phyloP scores from a whole-genome alignment of 768 basidiomycete genomes.

The Boletus tomentosulus region DNA sequence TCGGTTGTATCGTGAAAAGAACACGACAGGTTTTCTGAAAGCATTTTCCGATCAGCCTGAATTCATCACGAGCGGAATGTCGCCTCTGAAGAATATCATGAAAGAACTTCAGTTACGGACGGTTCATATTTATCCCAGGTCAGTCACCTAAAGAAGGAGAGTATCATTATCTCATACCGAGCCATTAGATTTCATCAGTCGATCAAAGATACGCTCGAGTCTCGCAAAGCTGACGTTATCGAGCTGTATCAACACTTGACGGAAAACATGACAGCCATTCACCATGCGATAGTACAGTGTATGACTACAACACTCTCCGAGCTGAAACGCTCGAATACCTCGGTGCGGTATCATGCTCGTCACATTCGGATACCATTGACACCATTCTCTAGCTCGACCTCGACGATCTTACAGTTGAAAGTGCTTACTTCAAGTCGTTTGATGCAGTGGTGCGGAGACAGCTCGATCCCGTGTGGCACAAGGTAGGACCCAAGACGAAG shows the following conservation, averaged over 20 bases:
- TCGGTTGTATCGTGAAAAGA: constrained; percentile 85
- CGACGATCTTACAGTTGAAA: constrained; percentile 89
- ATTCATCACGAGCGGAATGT: constrained; percentile 87
- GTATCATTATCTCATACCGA: neutral
- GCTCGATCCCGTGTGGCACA: constrained; percentile 94
- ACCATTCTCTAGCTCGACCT: constrained; percentile 69
- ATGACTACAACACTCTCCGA: constrained; percentile 89
- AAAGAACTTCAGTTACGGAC: constrained; percentile 85
- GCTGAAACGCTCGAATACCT: constrained; percentile 82
- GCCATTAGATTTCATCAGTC: constrained; percentile 78
- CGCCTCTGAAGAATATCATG: constrained; percentile 88
- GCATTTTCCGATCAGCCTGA: constrained; percentile 98
- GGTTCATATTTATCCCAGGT: constrained; percentile 94
- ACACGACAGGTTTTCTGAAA: constrained; percentile 87
- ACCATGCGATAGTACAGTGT: constrained; percentile 87
- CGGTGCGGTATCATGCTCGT: constrained; percentile 35
- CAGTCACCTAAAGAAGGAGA: constrained; percentile 6
- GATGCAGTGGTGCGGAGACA: constrained; percentile 84
- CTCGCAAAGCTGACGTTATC: constrained; percentile 84
- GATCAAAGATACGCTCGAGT: constrained; percentile 77
- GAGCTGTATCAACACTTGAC: constrained; percentile 87
- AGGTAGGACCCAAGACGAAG: constrained; percentile 88
- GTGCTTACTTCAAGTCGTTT: constrained; percentile 91
- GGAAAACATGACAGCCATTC: constrained; percentile 86
- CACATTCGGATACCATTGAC: neutral